Evolutionary conservation across 2,329 filamentous ascomycete species (phyloP).

Genomic region (Sarocladium brachiariae): DNA sequence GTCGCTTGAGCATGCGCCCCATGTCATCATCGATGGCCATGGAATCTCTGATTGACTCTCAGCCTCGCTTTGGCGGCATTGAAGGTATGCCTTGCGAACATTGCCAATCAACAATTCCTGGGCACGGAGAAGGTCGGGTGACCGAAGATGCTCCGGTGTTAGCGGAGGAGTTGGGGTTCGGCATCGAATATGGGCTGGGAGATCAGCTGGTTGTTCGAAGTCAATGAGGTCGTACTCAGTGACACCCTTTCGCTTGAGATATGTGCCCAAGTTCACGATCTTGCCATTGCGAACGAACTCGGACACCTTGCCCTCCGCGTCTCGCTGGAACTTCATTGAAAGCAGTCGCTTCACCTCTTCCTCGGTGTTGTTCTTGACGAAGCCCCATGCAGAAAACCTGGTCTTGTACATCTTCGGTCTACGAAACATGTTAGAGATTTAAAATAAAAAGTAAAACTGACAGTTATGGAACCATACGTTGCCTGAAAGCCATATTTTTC

Average conservation of each 20-base stretch:
- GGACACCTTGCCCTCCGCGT: constrained; percentile 45
- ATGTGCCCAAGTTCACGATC: constrained; percentile 44
- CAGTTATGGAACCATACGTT: constrained; percentile 33
- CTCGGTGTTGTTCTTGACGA: constrained; percentile 49
- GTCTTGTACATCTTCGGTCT: constrained; percentile 51
- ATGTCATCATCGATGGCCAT: constrained; percentile 36
- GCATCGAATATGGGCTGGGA: constrained; percentile 36
- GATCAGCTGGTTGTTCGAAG: constrained; percentile 34
- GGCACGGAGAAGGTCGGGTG: constrained; percentile 35
- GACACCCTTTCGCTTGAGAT: constrained; percentile 45
- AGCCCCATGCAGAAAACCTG: constrained; percentile 48
- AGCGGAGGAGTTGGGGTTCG: constrained; percentile 38
- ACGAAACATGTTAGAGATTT: background rate
- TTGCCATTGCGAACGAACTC: constrained; percentile 46
- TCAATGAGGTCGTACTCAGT: constrained; percentile 46
- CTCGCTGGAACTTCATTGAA: constrained; percentile 45
- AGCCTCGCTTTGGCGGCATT: constrained; percentile 35
- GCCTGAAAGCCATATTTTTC: constrained; percentile 41
- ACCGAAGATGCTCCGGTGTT: constrained; percentile 33
- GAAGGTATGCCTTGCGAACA: constrained; percentile 36
- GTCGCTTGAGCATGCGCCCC: constrained; percentile 37
- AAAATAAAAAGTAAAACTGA: background rate
- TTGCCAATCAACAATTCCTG: constrained; percentile 37
- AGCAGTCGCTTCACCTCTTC: constrained; percentile 44
- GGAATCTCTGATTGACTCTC: constrained; percentile 29